A percentile compares a stretch with the other conserved stretches of the same genome.
These are phyloP conservation scores for Geotrichum cucujoidarum DNA, from an alignment of 1,139 yeast species.

Conservation along the genomic window DNA sequence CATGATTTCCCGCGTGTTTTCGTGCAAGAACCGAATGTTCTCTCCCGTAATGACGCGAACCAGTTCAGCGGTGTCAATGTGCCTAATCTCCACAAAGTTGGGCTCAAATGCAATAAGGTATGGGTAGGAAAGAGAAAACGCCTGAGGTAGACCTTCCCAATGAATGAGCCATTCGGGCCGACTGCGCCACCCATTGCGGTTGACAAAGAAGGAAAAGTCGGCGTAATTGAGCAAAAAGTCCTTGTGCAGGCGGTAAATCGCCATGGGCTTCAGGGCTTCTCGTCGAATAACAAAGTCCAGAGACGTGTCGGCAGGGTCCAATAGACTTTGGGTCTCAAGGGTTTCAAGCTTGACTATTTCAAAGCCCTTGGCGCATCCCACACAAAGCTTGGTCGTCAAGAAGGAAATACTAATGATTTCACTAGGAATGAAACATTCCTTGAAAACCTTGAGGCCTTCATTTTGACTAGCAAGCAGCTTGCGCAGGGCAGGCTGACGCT, in stretches of 20 bases:
- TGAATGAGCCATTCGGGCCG: constrained; percentile 90
- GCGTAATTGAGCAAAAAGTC: constrained; percentile 85
- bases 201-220: constrained; percentile 90
- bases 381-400: constrained; percentile 79
- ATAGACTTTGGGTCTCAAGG: constrained; percentile 64
- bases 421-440: constrained; percentile 75
- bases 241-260: constrained; percentile 82
- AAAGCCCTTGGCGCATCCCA: constrained; percentile 94
- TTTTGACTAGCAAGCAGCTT: constrained; percentile 44
- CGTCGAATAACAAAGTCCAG: constrained; percentile 89
- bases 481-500: constrained; percentile 44
- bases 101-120: constrained; percentile 86
- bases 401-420: constrained; percentile 92
- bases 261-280: constrained; percentile 81
- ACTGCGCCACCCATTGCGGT: constrained; percentile 94
- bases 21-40: constrained; percentile 80
- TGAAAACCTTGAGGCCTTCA: constrained; percentile 59
- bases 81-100: constrained; percentile 85
- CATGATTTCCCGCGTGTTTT: constrained; percentile 87
- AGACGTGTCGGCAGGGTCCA: constrained; percentile 96
- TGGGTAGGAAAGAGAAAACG: constrained; percentile 90
- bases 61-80: constrained; percentile 80
- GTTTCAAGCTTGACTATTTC: constrained; percentile 83
- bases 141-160: constrained; percentile 96
- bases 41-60: constrained; percentile 92